phyloP scores from a whole-genome alignment of 129 eudicot genomes.

The Rutidosis leptorrhynchoides region DNA sequence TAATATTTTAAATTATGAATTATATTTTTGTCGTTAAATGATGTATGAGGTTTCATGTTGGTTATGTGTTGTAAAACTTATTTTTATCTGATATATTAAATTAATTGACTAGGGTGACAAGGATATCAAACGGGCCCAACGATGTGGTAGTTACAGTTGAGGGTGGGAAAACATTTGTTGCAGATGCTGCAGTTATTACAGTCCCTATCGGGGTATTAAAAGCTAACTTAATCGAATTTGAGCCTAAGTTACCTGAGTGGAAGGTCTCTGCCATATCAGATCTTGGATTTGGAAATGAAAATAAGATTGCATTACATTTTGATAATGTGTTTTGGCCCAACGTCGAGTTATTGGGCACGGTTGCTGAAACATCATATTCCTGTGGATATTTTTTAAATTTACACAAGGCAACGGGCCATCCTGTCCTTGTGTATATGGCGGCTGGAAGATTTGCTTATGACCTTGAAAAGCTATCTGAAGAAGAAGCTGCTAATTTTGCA shows the following conservation, averaged over 20 bases:
- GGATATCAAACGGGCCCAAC: conserved; percentile 50
- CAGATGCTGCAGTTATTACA: conserved; percentile 82
- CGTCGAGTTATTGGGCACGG: conserved; percentile 76
- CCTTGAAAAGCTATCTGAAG: conserved; percentile 82
- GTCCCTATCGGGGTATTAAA: conserved; percentile 87
- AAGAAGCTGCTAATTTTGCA: conserved; percentile 66
- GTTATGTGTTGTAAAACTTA: not conserved
- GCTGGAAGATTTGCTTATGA: conserved; percentile 92
- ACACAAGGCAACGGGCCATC: conserved; percentile 93
- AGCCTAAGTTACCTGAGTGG: conserved; percentile 93
- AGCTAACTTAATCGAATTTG: conserved; percentile 75
- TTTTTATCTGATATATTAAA: conserved; percentile 22
- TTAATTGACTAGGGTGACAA: conserved; percentile 58
- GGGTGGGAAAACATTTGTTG: conserved; percentile 67
- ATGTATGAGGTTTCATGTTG: not conserved
- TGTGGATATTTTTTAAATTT: conserved; percentile 95
- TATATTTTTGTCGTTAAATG: not conserved
- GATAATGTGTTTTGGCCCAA: conserved; percentile 91
- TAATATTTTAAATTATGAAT: no score
- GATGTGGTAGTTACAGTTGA: conserved; percentile 71
- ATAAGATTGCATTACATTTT: conserved; percentile 82
- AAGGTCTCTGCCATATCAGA: conserved; percentile 82
- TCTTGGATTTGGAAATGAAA: conserved; percentile 92
- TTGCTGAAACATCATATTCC: conserved; percentile 80
- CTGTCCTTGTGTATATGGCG: conserved; percentile 95